Base-by-base conservation (phyloP, 495 filamentous ascomycete genomes). In the Lasiosphaeris hirsuta region DNA sequence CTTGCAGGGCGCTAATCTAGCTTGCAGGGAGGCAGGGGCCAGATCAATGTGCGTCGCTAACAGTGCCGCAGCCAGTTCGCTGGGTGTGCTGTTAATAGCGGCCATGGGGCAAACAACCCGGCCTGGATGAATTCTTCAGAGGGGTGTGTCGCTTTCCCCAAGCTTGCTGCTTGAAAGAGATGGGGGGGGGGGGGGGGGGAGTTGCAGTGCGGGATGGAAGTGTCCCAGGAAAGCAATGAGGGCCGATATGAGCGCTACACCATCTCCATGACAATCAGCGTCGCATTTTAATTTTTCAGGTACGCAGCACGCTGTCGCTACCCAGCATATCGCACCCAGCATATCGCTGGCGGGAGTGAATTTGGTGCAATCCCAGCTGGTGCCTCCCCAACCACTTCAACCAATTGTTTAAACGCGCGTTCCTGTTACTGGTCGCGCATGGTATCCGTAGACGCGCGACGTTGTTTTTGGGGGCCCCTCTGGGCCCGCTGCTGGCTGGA, bases 1-100 rank as follows among this genome's bases (percentile, higher is more conserved):
- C 50, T 33, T 66, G 60, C 57, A 63, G 58, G 59, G 63, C 63
- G 60, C 63, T 53, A 65, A 60, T 55, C 53, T 47, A 42, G 38
- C 15, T 23, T 44, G 38, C 42, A 45, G 57, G 52, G 38, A 36
- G 50, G 60, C 54, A 63, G 48, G 59, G 62, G 59, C 33, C 39
- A 42, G 51, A 44, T 34, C 55, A 64, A 58, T 41, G 57, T 17
- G 41, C 15, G 15, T 9, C 50, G 48, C 52, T 62, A 62, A 61
- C 62, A 64, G 33, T 9, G 38, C 23, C 23, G n/a, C 11, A 9
- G 19, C 41, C 18, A n/a, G 30, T 38, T 35, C 18, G 37, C 51
- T 54, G 13, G 14, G 36, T 1, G 1, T 1, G 0, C 18, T 61
- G 62, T 61, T 57, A 64, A 49, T 50, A 47, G 48, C 35, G n/a